These are phyloP conservation scores for Aureobasidium namibiae DNA, from an alignment of 2,329 filamentous ascomycete species.

Conservation along the genomic window DNA sequence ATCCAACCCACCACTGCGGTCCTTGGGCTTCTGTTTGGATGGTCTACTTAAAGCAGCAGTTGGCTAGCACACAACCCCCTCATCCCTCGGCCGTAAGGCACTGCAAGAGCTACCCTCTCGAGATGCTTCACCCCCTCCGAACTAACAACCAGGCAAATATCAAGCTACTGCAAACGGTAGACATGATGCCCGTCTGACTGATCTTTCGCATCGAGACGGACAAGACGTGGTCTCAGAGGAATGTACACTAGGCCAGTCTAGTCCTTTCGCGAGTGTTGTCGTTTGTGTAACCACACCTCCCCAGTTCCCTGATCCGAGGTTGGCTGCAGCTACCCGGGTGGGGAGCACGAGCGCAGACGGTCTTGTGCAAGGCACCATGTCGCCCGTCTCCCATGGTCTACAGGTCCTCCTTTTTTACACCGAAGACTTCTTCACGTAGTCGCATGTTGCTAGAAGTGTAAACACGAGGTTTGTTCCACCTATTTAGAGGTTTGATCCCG, in stretches of 20 bases:
- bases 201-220: background rate
- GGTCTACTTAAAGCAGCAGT: background rate
- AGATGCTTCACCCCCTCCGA: background rate
- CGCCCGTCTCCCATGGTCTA: background rate
- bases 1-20: background rate
- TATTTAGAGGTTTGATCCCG: background rate
- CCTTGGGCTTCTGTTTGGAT: background rate
- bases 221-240: background rate
- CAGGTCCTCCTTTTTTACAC: background rate
- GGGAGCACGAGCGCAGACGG: conserved; percentile 1
- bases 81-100: background rate
- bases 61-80: background rate
- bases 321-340: conserved; percentile 5
- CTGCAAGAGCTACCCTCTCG: background rate
- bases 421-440: background rate
- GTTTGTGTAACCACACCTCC: conserved; percentile 6
- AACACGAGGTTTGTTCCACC: background rate
- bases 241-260: background rate
- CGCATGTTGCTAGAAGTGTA: background rate
- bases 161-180: background rate
- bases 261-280: background rate
- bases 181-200: background rate
- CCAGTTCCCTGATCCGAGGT: conserved; percentile 1
- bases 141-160: background rate
- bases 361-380: conserved; percentile 6